A percentile compares a stretch with the other conserved stretches of the same genome.
These are phyloP conservation scores for Backusella tuberculispora DNA, from an alignment of 192 early-diverging fungal genomes.

Conservation along the genomic window DNA sequence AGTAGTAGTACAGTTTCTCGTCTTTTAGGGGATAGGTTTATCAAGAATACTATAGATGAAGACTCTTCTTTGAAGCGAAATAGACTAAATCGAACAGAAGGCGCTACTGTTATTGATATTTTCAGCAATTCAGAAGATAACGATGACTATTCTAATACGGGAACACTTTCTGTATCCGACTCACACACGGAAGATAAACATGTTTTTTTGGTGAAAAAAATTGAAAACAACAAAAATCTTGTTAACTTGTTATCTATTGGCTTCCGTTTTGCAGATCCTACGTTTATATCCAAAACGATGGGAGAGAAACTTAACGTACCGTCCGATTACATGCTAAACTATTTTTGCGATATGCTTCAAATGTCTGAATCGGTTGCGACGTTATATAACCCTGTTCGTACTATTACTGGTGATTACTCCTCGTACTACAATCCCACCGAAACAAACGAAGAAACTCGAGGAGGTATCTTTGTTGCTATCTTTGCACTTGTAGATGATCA, in stretches of 20 bases:
- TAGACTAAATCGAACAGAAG: not conserved
- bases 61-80: not conserved
- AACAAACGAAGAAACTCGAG: not conserved
- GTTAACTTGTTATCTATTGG: slow-evolving; percentile 36
- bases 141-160: not conserved
- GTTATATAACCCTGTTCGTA: not conserved
- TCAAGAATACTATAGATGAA: slow-evolving; percentile 1
- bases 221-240: slow-evolving; percentile 16
- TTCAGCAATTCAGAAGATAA: not conserved
- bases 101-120: slow-evolving; percentile 18
- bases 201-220: slow-evolving; percentile 43
- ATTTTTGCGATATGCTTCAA: slow-evolving; percentile 40
- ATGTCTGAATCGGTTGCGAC: slow-evolving; percentile 8
- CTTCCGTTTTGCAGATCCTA: slow-evolving; percentile 42
- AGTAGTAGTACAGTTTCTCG: not conserved
- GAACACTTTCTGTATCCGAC: not conserved
- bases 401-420: not conserved
- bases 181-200: slow-evolving; percentile 15
- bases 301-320: slow-evolving; percentile 32
- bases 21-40: not conserved
- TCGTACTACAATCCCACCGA: not conserved
- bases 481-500: slow-evolving; percentile 27
- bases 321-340: slow-evolving; percentile 32
- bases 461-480: slow-evolving; percentile 31
- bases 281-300: slow-evolving; percentile 42